Conservation (phyloP, 805 yeast species). For the Priceomyces melissophilus region DNA sequence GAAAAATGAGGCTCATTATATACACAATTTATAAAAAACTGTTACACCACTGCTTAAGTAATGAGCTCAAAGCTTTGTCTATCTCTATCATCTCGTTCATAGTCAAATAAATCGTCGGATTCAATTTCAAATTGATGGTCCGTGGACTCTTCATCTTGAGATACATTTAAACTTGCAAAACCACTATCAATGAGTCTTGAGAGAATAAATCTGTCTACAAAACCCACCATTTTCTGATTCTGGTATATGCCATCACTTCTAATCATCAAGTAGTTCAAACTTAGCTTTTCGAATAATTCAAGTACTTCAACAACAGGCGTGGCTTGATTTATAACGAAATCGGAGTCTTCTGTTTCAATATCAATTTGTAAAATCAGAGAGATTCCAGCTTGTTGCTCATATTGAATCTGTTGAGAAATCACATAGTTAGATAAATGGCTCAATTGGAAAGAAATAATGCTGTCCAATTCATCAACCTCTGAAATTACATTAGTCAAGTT, state of each 20-base stretch:
- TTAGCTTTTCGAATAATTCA: slow-evolving; percentile 37
- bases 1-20: too few species aligned
- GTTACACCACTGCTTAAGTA: slow-evolving; percentile 12
- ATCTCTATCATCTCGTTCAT: slow-evolving; percentile 8
- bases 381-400: slow-evolving; percentile 13
- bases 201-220: slow-evolving; percentile 36
- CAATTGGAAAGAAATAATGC: slow-evolving; percentile 19
- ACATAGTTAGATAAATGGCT: slow-evolving; percentile 13
- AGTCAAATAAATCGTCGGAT: too few species aligned
- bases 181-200: slow-evolving; percentile 26
- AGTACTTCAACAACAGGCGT: slow-evolving; percentile 31
- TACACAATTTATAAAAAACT: too few species aligned
- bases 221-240: slow-evolving; percentile 26
- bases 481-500: slow-evolving; percentile 15
- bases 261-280: slow-evolving; percentile 33
- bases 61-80: slow-evolving; percentile 29
- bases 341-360: slow-evolving; percentile 18
- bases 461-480: slow-evolving; percentile 3
- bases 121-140: slow-evolving; percentile 18
- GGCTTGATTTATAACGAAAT: slow-evolving; percentile 24
- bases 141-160: slow-evolving; percentile 1
- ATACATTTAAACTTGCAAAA: slow-evolving; percentile 19
- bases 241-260: slow-evolving; percentile 12
- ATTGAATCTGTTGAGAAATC: slow-evolving; percentile 22
- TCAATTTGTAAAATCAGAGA: slow-evolving; percentile 10